Percentiles rank a stretch among this genome's conserved stretches.
phyloP scores from a whole-genome alignment of 257 asterid species.

The Cinchona pubescens region DNA sequence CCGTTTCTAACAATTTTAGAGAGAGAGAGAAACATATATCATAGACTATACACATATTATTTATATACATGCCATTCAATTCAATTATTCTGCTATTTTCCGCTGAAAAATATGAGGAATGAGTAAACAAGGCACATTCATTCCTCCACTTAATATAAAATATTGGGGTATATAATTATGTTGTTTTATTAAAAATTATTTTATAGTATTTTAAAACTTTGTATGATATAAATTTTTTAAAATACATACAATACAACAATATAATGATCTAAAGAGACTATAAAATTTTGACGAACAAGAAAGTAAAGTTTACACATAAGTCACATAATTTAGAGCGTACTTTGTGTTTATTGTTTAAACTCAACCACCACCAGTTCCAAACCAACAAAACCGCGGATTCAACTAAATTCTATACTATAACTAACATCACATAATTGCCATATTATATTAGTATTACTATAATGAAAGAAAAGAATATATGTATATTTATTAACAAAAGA shows the following conservation, averaged over 20 bases:
- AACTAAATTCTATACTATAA: constrained; percentile 26
- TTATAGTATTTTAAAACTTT: no score
- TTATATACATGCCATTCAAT: no score
- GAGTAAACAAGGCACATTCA: background rate
- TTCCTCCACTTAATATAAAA: background rate
- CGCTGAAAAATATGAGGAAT: background rate
- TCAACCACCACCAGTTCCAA: constrained; percentile 5
- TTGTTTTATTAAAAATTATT: no score
- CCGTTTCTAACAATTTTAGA: constrained; percentile 1
- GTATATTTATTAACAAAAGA: background rate
- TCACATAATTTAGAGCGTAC: background rate
- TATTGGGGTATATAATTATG: no score
- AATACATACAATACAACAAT: no score
- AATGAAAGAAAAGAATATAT: background rate
- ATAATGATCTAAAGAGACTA: no score
- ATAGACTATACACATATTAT: background rate
- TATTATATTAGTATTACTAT: constrained; percentile 1
- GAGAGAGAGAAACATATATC: background rate
- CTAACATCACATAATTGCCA: constrained; percentile 8
- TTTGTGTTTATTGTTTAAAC: background rate
- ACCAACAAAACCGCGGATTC: background rate
- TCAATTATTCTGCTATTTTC: background rate
- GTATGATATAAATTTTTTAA: no score
- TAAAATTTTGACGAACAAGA: no score
- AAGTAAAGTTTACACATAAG: background rate